Conservation (phyloP, 306 rosid species). For the Prosopis cineraria region DNA sequence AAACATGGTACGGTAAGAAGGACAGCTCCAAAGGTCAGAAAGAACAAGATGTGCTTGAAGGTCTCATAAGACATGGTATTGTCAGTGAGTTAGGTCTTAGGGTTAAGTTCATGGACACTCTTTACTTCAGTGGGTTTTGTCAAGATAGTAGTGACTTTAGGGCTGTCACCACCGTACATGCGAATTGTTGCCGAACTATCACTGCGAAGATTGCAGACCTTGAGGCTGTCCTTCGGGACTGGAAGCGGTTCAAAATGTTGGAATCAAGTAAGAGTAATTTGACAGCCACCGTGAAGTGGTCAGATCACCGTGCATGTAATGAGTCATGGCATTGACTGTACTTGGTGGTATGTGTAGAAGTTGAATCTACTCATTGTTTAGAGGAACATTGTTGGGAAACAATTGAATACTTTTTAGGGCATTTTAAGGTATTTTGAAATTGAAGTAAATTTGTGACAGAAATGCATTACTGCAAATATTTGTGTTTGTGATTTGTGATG, state of each 20-base stretch:
- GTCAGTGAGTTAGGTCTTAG: constrained; percentile 44
- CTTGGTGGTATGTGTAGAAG: neutral
- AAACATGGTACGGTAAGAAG: constrained; percentile 63
- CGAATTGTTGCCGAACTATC: constrained; percentile 78
- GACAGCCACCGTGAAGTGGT: constrained; percentile 37
- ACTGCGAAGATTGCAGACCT: constrained; percentile 62
- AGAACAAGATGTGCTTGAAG: constrained; percentile 78
- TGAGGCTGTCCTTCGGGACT: constrained; percentile 46
- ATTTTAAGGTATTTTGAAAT: too few relatives aligned
- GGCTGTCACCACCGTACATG: constrained; percentile 64
- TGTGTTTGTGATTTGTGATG: too few relatives aligned
- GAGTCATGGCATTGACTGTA: constrained; percentile 48
- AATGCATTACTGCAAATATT: too few relatives aligned
- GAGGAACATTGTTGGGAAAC: neutral
- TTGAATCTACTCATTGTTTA: neutral
- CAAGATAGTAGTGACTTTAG: constrained; percentile 59
- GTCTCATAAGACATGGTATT: constrained; percentile 32
- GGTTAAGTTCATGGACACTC: constrained; percentile 68
- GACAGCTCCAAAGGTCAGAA: constrained; percentile 57
- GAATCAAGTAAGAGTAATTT: constrained; percentile 24
- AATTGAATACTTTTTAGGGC: too few relatives aligned
- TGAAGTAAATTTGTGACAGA: too few relatives aligned
- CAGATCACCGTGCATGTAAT: constrained; percentile 43
- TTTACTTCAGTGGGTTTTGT: constrained; percentile 82
- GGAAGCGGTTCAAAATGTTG: constrained; percentile 59